Base-by-base conservation (phyloP, 108 stramenopile species). In the Discostella pseudostelligera region DNA sequence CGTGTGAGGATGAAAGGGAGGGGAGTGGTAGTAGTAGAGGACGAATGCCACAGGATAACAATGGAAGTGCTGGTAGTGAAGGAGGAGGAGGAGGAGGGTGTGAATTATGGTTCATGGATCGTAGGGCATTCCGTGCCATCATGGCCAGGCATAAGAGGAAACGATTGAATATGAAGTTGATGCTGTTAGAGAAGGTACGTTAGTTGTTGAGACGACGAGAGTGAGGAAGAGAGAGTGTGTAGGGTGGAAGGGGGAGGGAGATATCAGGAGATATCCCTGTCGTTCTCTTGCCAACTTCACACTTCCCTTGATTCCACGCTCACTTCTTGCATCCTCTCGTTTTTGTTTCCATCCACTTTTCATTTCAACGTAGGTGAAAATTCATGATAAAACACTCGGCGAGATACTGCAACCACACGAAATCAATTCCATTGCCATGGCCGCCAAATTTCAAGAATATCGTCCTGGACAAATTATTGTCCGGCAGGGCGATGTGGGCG, bases 81-180 rank as follows among this genome's bases (percentile, higher is more conserved):
- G n/a, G n/a, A n/a, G n/a, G n/a, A n/a, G n/a, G n/a, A n/a, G n/a
- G n/a, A 4, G 32, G 32, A 32, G 32, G 32, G 32, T 32, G 32
- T 32, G 67, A 76, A 44, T 46, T 87, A 19, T 88, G 87, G 87
- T 67, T 79, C 8, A 86, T 88, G 43, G 70, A 84, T 73, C 78
- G 87, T 21, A 57, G 63, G 21, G 73, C 70, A 24, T 88, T 76
- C 54, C 56, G 87, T 29, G 64, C 53, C 9, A 84, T 88, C 22
- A 74, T 67, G 9, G 70, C 65, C 5, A 79, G 82, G 46, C 85
- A 82, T 63, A 80, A 84, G 72, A 61, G 57, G 37, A 58, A 61
- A 39, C 48, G 74, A 22, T 65, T 82, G 36, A 56, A 82, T 37
- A 42, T 79, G 46, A 79, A 82, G 63, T 56, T 79, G 20, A 70